phyloP scores from a whole-genome alignment of 148 eudicot species.

The Talinum fruticosum region DNA sequence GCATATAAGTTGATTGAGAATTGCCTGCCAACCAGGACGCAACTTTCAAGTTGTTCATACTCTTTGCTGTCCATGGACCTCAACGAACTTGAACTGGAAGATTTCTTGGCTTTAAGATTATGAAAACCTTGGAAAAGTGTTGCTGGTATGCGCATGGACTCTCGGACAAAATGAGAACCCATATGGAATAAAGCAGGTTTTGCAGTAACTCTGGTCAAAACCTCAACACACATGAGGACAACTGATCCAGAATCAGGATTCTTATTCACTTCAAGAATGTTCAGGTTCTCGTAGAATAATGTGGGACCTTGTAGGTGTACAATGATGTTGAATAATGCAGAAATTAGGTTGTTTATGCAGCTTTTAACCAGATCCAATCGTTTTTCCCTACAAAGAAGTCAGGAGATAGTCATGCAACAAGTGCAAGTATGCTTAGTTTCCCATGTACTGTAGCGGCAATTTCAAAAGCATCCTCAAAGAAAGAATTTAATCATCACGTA shows the following conservation, averaged over 20 bases:
- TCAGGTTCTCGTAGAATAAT: conserved; percentile 38
- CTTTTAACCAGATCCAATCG: conserved; percentile 48
- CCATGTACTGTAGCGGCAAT: neutral
- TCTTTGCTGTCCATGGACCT: conserved; percentile 24
- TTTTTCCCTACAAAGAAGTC: conserved; percentile 62
- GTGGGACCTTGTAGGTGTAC: conserved; percentile 72
- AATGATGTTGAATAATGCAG: conserved; percentile 69
- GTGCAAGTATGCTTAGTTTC: neutral
- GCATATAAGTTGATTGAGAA: conserved; percentile 63
- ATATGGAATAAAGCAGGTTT: conserved; percentile 59
- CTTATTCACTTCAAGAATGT: conserved; percentile 18
- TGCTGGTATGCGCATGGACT: conserved; percentile 60
- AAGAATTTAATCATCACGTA: neutral
- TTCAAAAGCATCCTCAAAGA: neutral
- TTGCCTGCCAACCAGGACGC: conserved; percentile 43
- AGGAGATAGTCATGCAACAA: neutral
- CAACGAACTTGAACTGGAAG: conserved; percentile 21
- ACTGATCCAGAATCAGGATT: conserved; percentile 81
- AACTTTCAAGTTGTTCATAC: conserved; percentile 20
- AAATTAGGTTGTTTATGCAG: conserved; percentile 52
- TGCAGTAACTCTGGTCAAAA: conserved; percentile 61
- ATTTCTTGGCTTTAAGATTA: conserved; percentile 34
- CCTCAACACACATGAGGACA: conserved; percentile 77
- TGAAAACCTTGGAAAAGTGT: conserved; percentile 55
- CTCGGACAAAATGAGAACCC: conserved; percentile 54